Evolutionary conservation across 352 stramenopile species (phyloP).

Genomic region (Pythium brassicae): DNA sequence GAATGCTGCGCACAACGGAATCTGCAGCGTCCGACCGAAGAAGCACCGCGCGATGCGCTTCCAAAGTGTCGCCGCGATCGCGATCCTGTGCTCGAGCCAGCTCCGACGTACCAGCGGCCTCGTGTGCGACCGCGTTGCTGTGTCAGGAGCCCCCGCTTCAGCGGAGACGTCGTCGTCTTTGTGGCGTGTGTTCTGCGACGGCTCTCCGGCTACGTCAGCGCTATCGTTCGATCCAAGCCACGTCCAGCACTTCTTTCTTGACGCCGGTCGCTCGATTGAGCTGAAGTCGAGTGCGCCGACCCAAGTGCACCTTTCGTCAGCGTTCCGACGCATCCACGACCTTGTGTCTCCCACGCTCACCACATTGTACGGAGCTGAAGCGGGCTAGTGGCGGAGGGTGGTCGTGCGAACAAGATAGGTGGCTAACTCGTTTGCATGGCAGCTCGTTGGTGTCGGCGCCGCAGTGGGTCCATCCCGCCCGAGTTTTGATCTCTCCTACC

Average conservation of each 20-base stretch:
- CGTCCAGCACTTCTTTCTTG: slow-evolving; percentile 28
- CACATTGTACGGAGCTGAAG: slow-evolving; percentile 18
- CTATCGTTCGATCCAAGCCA: slow-evolving; percentile 30
- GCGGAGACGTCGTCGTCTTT: slow-evolving; percentile 15
- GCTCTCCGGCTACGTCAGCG: slow-evolving; percentile 6
- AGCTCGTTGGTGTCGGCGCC: slow-evolving; percentile 30
- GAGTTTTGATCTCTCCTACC: slow-evolving; percentile 28
- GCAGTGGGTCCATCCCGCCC: slow-evolving; percentile 24
- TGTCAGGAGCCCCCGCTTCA: slow-evolving; percentile 9
- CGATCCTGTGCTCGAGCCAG: not conserved
- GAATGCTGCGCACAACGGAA: not conserved
- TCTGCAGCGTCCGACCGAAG: not conserved
- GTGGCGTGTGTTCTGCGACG: slow-evolving; percentile 29
- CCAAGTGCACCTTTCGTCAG: slow-evolving; percentile 30
- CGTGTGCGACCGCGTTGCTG: slow-evolving; percentile 20
- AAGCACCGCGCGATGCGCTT: slow-evolving; percentile 1
- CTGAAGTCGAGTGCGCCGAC: slow-evolving; percentile 7
- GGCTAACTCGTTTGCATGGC: not conserved
- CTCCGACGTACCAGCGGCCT: not conserved
- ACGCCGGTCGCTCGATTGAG: slow-evolving; percentile 14
- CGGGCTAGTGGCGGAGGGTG: not conserved
- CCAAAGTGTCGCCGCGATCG: not conserved
- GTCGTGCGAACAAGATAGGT: not conserved
- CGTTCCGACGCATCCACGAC: slow-evolving; percentile 26
- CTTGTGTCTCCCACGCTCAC: slow-evolving; percentile 35